phyloP scores from a whole-genome alignment of 306 rosid species.

The Phaseolus lunatus region DNA sequence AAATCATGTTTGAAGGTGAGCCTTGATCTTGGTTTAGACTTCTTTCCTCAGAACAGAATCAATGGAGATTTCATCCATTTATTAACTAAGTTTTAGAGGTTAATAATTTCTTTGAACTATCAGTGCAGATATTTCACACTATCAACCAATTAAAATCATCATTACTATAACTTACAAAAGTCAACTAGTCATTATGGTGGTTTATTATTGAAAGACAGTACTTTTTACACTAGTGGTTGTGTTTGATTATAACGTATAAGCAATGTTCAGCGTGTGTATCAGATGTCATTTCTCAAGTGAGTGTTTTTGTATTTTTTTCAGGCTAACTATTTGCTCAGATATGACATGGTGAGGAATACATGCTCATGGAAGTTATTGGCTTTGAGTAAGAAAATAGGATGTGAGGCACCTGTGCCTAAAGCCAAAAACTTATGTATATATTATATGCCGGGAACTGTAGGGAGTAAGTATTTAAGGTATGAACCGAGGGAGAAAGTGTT shows the following conservation, averaged over 20 bases:
- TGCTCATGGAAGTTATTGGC: slow-evolving; percentile 32
- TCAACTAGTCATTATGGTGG: background rate
- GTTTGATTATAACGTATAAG: background rate
- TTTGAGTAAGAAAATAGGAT: slow-evolving; percentile 43
- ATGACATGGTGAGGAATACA: slow-evolving; percentile 70
- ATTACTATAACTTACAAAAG: background rate
- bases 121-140: background rate
- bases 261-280: background rate
- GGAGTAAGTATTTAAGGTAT: slow-evolving; percentile 38
- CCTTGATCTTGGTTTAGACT: slow-evolving; percentile 3
- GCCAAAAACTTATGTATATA: slow-evolving; percentile 35
- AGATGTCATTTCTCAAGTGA: background rate
- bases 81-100: background rate
- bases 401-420: slow-evolving; percentile 39
- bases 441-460: background rate
- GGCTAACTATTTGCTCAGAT: slow-evolving; percentile 50
- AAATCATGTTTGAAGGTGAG: slow-evolving; percentile 74
- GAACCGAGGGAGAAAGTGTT: slow-evolving; percentile 9
- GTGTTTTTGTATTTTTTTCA: slow-evolving; percentile 18
- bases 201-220: background rate
- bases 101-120: background rate
- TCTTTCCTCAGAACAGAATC: slow-evolving; percentile 1
- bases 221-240: background rate
- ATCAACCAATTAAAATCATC: background rate
- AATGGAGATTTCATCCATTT: slow-evolving; percentile 1